Evolutionary conservation across 2,329 filamentous ascomycete species (phyloP).

Genomic region (Chaetomium sp.): DNA sequence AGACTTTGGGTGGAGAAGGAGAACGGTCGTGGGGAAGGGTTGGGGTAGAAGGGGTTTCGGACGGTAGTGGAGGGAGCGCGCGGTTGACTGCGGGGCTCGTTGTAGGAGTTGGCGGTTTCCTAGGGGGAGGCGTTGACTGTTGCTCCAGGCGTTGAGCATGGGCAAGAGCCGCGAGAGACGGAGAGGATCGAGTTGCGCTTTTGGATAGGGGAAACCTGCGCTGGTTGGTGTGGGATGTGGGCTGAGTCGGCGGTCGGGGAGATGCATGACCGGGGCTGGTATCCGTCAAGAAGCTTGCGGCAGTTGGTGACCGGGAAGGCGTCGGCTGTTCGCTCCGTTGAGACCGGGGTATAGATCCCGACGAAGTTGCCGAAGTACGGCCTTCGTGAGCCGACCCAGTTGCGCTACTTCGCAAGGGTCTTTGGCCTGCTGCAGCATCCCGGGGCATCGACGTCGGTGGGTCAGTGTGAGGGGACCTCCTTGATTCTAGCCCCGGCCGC

Average conservation of each 20-base stretch:
- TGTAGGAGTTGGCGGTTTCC: not conserved
- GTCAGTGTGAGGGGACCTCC: not conserved
- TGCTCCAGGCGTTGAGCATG: slow-evolving; percentile 17
- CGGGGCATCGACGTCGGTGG: not conserved
- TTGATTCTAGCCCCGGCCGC: not conserved
- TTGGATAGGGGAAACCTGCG: slow-evolving; percentile 14
- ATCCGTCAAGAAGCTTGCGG: not conserved
- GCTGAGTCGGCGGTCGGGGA: not conserved
- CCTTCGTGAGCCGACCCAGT: not conserved
- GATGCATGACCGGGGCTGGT: not conserved
- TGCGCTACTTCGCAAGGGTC: not conserved
- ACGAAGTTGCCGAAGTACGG: slow-evolving; percentile 7
- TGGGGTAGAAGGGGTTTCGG: slow-evolving; percentile 10
- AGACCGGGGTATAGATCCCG: slow-evolving; percentile 7
- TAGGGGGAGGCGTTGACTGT: not conserved
- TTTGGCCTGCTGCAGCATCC: too few relatives aligned
- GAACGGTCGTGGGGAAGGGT: not conserved
- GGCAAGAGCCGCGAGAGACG: slow-evolving; percentile 16
- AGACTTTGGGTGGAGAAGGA: slow-evolving; percentile 27
- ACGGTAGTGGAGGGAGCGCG: not conserved
- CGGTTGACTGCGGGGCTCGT: not conserved
- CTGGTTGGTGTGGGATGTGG: slow-evolving; percentile 13
- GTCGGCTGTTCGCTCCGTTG: slow-evolving; percentile 4
- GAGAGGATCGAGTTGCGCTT: slow-evolving; percentile 18
- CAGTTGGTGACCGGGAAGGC: slow-evolving; percentile 11